Evolutionary conservation across 108 stramenopile species (phyloP).

Genomic region (Skeletonema costatum): DNA sequence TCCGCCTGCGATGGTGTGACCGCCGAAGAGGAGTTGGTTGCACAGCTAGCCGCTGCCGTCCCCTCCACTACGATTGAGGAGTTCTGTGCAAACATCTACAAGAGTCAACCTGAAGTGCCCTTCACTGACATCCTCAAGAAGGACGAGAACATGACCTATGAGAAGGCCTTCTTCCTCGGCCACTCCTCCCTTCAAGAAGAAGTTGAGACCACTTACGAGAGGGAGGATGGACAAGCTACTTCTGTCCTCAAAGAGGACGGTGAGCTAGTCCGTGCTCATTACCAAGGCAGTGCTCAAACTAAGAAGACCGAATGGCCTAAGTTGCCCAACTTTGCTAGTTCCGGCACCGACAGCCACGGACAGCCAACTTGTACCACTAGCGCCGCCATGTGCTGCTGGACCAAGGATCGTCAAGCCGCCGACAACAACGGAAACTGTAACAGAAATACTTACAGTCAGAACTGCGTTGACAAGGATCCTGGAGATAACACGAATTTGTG

Average conservation of each 20-base stretch:
- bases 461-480: slow-evolving; percentile 53
- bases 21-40: slow-evolving; percentile 23
- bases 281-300: slow-evolving; percentile 15
- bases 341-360: neutral
- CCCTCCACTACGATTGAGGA: slow-evolving; percentile 4
- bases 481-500: slow-evolving; percentile 60
- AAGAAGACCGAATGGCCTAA: slow-evolving; percentile 28
- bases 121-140: slow-evolving; percentile 25
- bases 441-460: slow-evolving; percentile 18
- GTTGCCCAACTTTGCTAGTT: slow-evolving; percentile 29
- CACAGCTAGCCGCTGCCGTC: slow-evolving; percentile 8
- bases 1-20: slow-evolving; percentile 11
- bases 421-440: slow-evolving; percentile 63
- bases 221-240: slow-evolving; percentile 13
- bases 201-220: slow-evolving; percentile 42
- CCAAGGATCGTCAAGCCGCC: slow-evolving; percentile 55
- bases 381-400: slow-evolving; percentile 60
- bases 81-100: slow-evolving; percentile 18
- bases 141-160: slow-evolving; percentile 29
- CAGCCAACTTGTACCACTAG: slow-evolving; percentile 24
- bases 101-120: slow-evolving; percentile 12
- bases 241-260: slow-evolving; percentile 26
- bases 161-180: slow-evolving; percentile 20
- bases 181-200: slow-evolving; percentile 33
- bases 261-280: slow-evolving; percentile 25